Percentiles rank a stretch among this genome's conserved stretches.
These are phyloP conservation scores for Acorus calamus DNA, from an alignment of 106 monocot species.

Conservation along the genomic window DNA sequence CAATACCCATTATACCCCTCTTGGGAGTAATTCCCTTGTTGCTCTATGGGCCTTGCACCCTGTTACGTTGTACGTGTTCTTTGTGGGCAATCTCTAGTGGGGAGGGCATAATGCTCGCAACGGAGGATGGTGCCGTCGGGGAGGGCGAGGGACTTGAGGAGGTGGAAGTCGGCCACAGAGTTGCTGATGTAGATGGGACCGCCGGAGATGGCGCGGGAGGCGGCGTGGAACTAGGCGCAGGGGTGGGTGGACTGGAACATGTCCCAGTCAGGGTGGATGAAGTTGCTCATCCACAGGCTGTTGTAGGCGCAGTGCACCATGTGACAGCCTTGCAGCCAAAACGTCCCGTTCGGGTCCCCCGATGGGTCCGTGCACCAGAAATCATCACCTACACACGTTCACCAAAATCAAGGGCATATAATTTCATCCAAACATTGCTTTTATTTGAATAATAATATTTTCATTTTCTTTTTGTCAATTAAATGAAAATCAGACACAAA, in stretches of 20 bases:
- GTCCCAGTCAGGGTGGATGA: constrained; percentile 97
- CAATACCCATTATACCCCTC: too few relatives aligned
- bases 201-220: constrained; percentile 84
- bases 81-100: constrained; percentile 61
- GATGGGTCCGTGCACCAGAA: constrained; percentile 89
- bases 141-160: constrained; percentile 40
- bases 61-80: too few relatives aligned
- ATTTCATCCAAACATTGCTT: too few relatives aligned
- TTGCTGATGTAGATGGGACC: constrained; percentile 83
- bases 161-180: constrained; percentile 51
- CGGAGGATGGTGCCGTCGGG: constrained; percentile 70
- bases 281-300: constrained; percentile 83
- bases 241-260: constrained; percentile 94
- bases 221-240: constrained; percentile 82
- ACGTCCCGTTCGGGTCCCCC: constrained; percentile 75
- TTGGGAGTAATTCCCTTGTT: too few relatives aligned
- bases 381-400: constrained; percentile 40
- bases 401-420: too few relatives aligned
- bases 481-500: too few relatives aligned
- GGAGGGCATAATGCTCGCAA: constrained; percentile 61
- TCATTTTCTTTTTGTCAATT: too few relatives aligned
- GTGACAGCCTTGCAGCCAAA: constrained; percentile 89
- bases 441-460: too few relatives aligned
- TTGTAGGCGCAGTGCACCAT: constrained; percentile 98
- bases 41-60: too few relatives aligned